Evolutionary conservation across 306 rosid species (phyloP), one percentile per base, ranked within the genome.

Genomic region (Castanea sativa): DNA sequence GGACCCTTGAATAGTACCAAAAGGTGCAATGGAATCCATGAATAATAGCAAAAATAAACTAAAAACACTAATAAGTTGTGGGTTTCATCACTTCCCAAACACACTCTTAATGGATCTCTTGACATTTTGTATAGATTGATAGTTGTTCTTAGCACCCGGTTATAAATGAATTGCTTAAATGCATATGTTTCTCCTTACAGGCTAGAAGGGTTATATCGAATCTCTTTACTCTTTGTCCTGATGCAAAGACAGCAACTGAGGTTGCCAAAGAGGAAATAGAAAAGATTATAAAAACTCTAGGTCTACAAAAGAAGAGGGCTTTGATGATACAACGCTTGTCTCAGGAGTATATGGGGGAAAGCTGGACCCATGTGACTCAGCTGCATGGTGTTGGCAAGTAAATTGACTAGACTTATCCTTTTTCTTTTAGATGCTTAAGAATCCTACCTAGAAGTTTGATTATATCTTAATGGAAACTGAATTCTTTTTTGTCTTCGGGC

Each of bases 301-400:
- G 94, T 71, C 60, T 88, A 14, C 88, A 89, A 2, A 81, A n/a
- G 16, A 88, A 83, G 80, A 90, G 94, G 78, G 75, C 98, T 2
- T 14, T 1, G 23, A 81, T 58, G 79, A 75, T 93, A 65, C 81
- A 90, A 18, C 92, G 87, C 5, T 75, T 91, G 32, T 91, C 98
- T 78, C 35, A 18, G 30, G 87, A 90, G 70, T 93, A 93, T 83
- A 76, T 93, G 83, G 68, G 77, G 38, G 89, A 78, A 30, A 78
- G 73, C 55, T 93, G 94, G 97, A 93, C 87, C 30, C 86, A 91
- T 57, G 97, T 89, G n/a, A 88, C 97, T 75, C 80, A 89, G 58
- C 80, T 93, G 80, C 88, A 80, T 55, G 92, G 94, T 27, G 87
- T 93, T 78, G 97, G 94, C 86, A 93, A 88, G 97, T 90, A 89